phyloP scores from a whole-genome alignment of 1,139 yeast species.

The Scheffersomyces illinoinensis region DNA sequence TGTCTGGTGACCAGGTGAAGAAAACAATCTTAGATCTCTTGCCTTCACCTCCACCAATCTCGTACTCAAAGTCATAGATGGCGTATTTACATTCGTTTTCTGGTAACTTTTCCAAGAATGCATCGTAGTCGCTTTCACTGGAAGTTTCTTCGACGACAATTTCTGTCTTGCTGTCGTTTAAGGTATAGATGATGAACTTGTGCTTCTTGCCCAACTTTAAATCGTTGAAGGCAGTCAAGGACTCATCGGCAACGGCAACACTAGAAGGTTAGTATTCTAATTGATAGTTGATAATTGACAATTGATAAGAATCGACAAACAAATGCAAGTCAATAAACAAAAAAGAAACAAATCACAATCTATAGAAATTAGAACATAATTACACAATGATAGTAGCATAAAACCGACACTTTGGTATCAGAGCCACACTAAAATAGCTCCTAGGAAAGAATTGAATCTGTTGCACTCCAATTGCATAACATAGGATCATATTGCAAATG shows the following conservation, averaged over 20 bases:
- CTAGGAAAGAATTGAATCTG: neutral
- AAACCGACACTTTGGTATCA: neutral
- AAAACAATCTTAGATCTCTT: constrained; percentile 93
- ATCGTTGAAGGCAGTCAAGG: constrained; percentile 90
- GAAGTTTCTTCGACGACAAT: constrained; percentile 89
- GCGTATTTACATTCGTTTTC: constrained; percentile 97
- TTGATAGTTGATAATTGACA: neutral
- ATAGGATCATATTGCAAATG: neutral
- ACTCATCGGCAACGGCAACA: constrained; percentile 95
- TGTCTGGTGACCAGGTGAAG: constrained; percentile 97
- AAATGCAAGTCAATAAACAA: neutral
- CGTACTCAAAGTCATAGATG: constrained; percentile 94
- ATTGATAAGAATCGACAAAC: neutral
- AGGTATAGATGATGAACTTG: constrained; percentile 78
- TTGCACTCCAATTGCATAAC: neutral
- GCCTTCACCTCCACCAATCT: constrained; percentile 87
- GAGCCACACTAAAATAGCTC: neutral
- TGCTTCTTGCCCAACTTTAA: constrained; percentile 90
- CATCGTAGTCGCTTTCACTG: constrained; percentile 70
- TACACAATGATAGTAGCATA: too few relatives aligned
- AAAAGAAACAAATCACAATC: neutral
- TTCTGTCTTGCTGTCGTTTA: constrained; percentile 84
- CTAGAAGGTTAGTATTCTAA: constrained; percentile 40
- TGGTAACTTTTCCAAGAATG: constrained; percentile 82
- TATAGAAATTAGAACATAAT: neutral